Evolutionary conservation across 164 flowering plant species (phyloP), one percentile per base, ranked within the genome.

Genomic region (Houttuynia cordata): DNA sequence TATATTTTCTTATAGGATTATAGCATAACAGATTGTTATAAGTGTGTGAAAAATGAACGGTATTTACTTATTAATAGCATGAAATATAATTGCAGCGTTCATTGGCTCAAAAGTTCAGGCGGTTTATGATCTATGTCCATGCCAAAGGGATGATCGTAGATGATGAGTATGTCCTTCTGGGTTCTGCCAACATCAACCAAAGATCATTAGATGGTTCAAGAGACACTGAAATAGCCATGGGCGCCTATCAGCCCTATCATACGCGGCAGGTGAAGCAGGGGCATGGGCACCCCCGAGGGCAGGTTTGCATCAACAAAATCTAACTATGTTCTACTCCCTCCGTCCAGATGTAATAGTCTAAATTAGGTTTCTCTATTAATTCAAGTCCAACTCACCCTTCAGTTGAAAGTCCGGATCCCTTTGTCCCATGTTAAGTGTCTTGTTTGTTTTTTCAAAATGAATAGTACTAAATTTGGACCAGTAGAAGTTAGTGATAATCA

Each of bases 171-270:
- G 81, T 85, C 8, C 74, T 85, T 57, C 0, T 87, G 61, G 96
- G 96, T 59, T 88, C 96, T 60, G 96, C 96, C 24, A 88, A 88
- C 69, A 88, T 85, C 37, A 85, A 85, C 63, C 81, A 88, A 68
- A 71, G 92, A 65, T 90, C 97, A 23, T 67, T 90, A 82, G 85
- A 83, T 65, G 97, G 97, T 67, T 57, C 83, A 22, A 85, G 82
- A 68, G 97, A 90, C 77, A 85, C 97, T 0, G 97, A 90, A 78
- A 85, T 90, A 66, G 97, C 92, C 20, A 90, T 85, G 84, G 97
- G 92, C 61, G 76, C 88, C n/a, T 90, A 85, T 77, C 97, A 90
- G 56, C 91, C 91, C 8, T 85, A 82, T 76, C 74, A 82, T 60
- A 70, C 87, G 7, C 79, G 90, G 94, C 67, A 63, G 22, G 23